Base-by-base conservation (phyloP, 768 basidiomycete species). In the Mycena epipterygia region DNA sequence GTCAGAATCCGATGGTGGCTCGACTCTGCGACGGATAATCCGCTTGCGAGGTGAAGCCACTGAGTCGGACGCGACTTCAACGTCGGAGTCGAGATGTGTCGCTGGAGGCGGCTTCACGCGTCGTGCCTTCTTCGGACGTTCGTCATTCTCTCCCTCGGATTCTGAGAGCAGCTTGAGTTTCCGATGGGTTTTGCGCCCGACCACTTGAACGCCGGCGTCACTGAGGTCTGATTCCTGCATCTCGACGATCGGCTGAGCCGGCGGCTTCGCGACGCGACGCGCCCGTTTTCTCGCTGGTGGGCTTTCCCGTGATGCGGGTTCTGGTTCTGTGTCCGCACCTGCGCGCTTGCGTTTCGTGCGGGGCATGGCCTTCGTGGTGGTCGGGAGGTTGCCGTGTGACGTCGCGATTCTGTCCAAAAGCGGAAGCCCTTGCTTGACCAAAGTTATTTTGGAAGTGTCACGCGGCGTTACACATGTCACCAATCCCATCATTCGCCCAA, bases 1-100 rank as follows among this genome's bases (percentile, higher is more conserved):
- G 25, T 67, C 70, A 17, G 67, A 69, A 58, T 73, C 72, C 27
- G 72, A 70, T n/a, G 37, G 30, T 0, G 64, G 25, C n/a, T 59
- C 62, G 9, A 73, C 29, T 33, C 48, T 67, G 8, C 56, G 49
- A 8, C 29, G 57, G 12, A 30, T 46, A 2, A 48, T 33, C 17
- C 62, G 62, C 21, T 70, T 70, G 19, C 33, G 56, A 3, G 56
- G 42, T 12, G 66, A 60, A 7, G 12, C 41, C n/a, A 56, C 52
- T 13, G 51, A n/a, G 32, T 56, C 62, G 25, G 67, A 62, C 21
- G 37, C 62, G 62, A 53, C 63, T 5, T 51, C 61, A 30, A 17
- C 35, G 42, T 61, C 58, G 11, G 58, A 53, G 11, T 52, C 55
- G 12, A 33, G 19, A 17, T 5, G 7, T 44, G 49, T 17, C 41